Evolutionary conservation across 495 filamentous ascomycete genomes (phyloP).

Genomic region (Penicillium subrubescens): DNA sequence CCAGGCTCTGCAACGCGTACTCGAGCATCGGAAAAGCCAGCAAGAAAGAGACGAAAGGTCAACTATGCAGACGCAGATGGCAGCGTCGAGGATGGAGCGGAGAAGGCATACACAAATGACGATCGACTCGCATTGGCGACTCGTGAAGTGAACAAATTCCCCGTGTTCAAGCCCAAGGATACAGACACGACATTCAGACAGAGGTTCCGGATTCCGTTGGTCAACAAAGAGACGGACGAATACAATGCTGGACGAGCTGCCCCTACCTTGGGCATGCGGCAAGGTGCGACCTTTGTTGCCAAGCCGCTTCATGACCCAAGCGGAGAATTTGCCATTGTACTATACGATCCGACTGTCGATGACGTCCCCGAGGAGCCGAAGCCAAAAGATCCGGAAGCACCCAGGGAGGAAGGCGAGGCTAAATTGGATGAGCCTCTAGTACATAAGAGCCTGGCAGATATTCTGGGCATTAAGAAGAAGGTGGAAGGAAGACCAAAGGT

Average conservation of each 20-base stretch:
- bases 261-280: constrained; percentile 82
- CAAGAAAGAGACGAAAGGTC: constrained; percentile 84
- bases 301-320: constrained; percentile 93
- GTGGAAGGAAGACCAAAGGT: constrained; percentile 80
- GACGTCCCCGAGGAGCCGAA: constrained; percentile 65
- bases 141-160: constrained; percentile 85
- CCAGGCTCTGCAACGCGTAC: constrained; percentile 75
- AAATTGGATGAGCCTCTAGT: constrained; percentile 79
- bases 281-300: constrained; percentile 81
- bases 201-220: constrained; percentile 81
- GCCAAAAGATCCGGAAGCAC: constrained; percentile 54
- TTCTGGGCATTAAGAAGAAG: constrained; percentile 90
- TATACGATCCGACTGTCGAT: constrained; percentile 94
- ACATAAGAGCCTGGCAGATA: constrained; percentile 94
- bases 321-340: constrained; percentile 94
- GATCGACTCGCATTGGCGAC: constrained; percentile 85
- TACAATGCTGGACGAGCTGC: constrained; percentile 81
- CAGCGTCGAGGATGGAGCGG: constrained; percentile 60
- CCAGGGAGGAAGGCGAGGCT: constrained; percentile 50
- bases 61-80: constrained; percentile 86
- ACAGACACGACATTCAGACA: constrained; percentile 79
- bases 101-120: constrained; percentile 86
- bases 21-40: constrained; percentile 76
- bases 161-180: constrained; percentile 86
- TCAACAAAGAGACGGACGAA: constrained; percentile 70